These are phyloP conservation scores for Phialophora chinensis DNA, from an alignment of 2,329 filamentous ascomycete species.

Conservation along the genomic window DNA sequence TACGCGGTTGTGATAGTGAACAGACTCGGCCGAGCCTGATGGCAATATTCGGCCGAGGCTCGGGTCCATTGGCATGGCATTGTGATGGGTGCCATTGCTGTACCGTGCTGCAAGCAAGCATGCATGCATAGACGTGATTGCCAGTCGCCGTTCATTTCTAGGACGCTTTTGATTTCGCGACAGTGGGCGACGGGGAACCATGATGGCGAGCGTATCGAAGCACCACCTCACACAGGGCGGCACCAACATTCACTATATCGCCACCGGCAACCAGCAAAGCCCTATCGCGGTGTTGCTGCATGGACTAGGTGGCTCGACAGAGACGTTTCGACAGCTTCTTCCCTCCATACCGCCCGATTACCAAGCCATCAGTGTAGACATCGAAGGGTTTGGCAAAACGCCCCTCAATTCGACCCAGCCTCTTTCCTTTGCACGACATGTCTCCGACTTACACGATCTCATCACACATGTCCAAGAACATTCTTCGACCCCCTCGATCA, in stretches of 20 bases:
- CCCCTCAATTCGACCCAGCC: constrained; percentile 26
- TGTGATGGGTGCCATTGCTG: too few relatives aligned
- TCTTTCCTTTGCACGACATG: constrained; percentile 40
- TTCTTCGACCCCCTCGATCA: constrained; percentile 13
- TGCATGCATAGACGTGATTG: constrained; percentile 5
- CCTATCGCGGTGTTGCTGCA: constrained; percentile 42
- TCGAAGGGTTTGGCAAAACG: constrained; percentile 43
- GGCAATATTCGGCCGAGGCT: constrained; percentile 13
- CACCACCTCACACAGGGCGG: constrained; percentile 30
- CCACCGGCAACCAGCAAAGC: constrained; percentile 37
- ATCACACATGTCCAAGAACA: constrained; percentile 33
- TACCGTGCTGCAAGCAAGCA: neutral
- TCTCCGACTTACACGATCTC: constrained; percentile 42
- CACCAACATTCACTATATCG: constrained; percentile 41
- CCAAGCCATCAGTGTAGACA: constrained; percentile 40
- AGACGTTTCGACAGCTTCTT: constrained; percentile 35
- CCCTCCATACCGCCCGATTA: constrained; percentile 31
- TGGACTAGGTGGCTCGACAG: constrained; percentile 42
- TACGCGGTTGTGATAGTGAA: neutral
- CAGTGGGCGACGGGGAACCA: constrained; percentile 1
- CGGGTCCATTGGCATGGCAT: neutral
- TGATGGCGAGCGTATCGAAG: constrained; percentile 12
- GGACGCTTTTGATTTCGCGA: neutral
- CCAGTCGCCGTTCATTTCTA: neutral
- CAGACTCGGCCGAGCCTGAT: constrained; percentile 12